Base-by-base conservation (phyloP, 805 yeast species). In the Monosporozyma aquatica region DNA sequence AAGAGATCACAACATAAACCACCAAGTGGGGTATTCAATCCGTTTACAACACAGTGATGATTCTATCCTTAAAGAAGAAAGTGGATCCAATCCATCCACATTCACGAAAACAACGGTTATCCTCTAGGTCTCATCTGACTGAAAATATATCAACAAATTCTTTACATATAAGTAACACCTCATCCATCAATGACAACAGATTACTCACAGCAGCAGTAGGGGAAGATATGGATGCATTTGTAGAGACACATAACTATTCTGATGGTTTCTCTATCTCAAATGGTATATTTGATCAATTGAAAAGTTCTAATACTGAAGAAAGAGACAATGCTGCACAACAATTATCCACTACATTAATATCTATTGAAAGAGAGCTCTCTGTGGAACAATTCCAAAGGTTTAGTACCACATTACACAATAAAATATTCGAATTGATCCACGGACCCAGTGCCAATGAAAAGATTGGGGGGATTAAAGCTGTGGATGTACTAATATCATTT, bases 401-500 rank as follows among this genome's bases (percentile, higher is more conserved):
- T 61, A 85, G 82, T 60, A 86, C 83, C 58, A 89, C 82, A 45
- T 81, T 90, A 48, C 87, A 90, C 66, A 83, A 85, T 54, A 78
- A 82, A 48, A 84, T 92, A 15, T 87, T 87, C 59, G 95, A 85
- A 56, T 70, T 87, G 41, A 77, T 87, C 38, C 87, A 86, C 52
- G 78, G 89, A 4, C 71, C 78, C 7, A 90, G 83, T 50, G 64
- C 79, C 6, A 62, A 71, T 23, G 87, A 83, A 48, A 80, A 85
- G 48, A 70, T 89, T 28, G 97, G 97, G 15, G 97, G 96, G 34
- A 81, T 90, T 25, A 75, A 87, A 18, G 97, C 97, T 10, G 82
- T 90, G 43, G 92, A 86, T 61, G 79, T 92, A 2, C 71, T 90
- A 46, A 84, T 90, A 41, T 92, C 84, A 44, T 79, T 85, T 54